Evolutionary conservation across 139 green algal genomes (phyloP).

Genomic region (Chlamydomonas eustigma): DNA sequence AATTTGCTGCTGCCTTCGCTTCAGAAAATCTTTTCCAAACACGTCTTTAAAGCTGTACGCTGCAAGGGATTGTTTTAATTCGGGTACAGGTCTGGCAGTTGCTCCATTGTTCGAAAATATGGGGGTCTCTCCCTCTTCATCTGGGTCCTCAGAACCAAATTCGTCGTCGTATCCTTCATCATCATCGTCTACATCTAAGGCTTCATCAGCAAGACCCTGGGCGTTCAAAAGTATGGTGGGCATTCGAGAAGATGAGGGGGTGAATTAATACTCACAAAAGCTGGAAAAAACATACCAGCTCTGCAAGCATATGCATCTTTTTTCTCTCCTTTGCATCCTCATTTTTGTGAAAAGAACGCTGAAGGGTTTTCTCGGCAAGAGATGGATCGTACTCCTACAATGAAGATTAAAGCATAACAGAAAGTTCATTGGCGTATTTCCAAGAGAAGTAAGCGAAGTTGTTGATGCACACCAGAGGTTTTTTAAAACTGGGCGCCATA

Average conservation of each 20-base stretch:
- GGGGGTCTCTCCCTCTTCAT: conserved; percentile 11
- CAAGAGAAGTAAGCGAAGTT: no score
- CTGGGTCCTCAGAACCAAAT: background rate
- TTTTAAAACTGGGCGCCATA: no score
- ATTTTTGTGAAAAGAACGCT: background rate
- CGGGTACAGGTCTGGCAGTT: no score
- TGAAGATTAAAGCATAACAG: no score
- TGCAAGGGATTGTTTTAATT: background rate
- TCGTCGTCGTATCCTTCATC: no score
- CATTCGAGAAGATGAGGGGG: background rate
- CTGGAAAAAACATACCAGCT: conserved; percentile 5
- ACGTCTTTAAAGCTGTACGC: conserved; percentile 3
- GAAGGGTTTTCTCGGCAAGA: background rate
- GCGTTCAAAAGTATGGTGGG: background rate
- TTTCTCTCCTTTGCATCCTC: background rate
- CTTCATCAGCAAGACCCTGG: conserved; percentile 8
- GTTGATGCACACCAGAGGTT: no score
- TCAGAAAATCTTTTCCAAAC: conserved; percentile 7
- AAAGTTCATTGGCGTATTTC: no score
- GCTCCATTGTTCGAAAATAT: background rate
- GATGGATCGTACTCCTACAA: conserved; percentile 4
- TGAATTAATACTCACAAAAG: background rate
- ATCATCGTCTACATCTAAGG: background rate
- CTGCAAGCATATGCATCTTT: conserved; percentile 11
- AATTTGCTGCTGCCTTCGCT: conserved; percentile 9